Base-by-base conservation (phyloP, 495 filamentous ascomycete species). In the Cairneyella variabilis region DNA sequence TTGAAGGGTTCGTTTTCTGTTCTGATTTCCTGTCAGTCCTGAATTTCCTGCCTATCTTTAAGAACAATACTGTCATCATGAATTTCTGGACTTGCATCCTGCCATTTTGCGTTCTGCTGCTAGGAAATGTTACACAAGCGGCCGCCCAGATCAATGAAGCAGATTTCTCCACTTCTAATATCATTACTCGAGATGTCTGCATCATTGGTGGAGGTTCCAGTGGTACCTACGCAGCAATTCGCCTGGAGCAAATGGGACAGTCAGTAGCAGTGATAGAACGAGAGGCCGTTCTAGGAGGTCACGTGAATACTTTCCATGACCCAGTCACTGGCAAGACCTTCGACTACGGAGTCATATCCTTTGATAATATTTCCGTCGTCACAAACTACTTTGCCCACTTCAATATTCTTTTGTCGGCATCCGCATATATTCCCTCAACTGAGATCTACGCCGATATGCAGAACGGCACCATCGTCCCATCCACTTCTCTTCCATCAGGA, bases 191-290 rank as follows among this genome's bases (percentile, higher is more conserved):
- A 40, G 76, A 80, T 65, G 64, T 81, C 25, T 69, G 63, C 14
- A 71, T 82, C 36, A 67, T 80, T 22, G 76, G 78, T 0, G 77
- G 76, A 20, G 78, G 78, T 8, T 63, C 75, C 18, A 52, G 67
- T 2, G 78, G 78, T 3, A 72, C 71, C 1, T 78, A 73, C 54
- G 59, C 72, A 0, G 72, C 76, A 0, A 54, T 79, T 25, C 50
- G 62, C n/a, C 66, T 82, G 0, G 54, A 52, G 5, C 68, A 76
- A 45, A 40, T 62, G 44, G 63, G 62, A 5, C 71, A 73, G 46
- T 65, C 58, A 0, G 61, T 78, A 9, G 60, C 73, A 12, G 53
- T 82, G 11, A 60, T 80, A 21, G 78, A 82, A 58, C 57, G 58
- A 51, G 63, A 73, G 28, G 48, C 40, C 16, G 42, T 38, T 12